Evolutionary conservation across 2,329 filamentous ascomycete species (phyloP), one percentile per base, ranked within the genome.

Genomic region (Alternaria sp.): DNA sequence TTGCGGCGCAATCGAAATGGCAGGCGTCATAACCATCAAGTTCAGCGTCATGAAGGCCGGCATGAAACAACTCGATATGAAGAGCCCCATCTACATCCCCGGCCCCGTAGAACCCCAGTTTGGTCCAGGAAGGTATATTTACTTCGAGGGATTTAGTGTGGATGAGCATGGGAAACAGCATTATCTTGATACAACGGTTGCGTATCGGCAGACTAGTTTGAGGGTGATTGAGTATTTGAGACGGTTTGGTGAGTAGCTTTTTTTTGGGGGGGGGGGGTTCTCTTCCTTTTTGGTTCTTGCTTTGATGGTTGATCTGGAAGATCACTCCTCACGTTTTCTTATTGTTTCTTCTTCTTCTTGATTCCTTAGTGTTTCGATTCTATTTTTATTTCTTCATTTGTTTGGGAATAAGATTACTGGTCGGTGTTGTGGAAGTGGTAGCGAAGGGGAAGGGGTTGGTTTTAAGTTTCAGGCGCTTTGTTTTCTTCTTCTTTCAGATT

Each of bases 71-170:
- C 79, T 96, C 51, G 89, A 84, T 0, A 88, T 96, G 79, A 93
- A 92, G 77, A 90, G 86, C 6, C 93, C 93, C 0, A 90, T 97
- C 51, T 97, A 93, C 80, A 84, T 92, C 33, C 92, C 92, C 0
- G 93, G 93, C 0, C 92, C 92, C 0, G 93, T 97, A 0, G 91
- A 96, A 79, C 92, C 93, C 28, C 89, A 93, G 65, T 97, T 95
- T 69, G 90, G 91, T 0, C 91, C 93, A 0, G 90, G 91, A 0
- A 81, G 92, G 4, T 90, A 92, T 69, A 85, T 96, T 58, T 93
- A 92, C 61, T 95, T 95, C 69, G 91, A 97, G 73, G 93, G 93
- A 0, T 97, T 97, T 79, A 91, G 87, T 1, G 93, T 97, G 21
- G 93, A 97, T 69, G 87, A 96, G 78, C 79, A 91, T 28, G 93